phyloP scores from a whole-genome alignment of 179 eudicot genomes.

The Actinidia arguta region DNA sequence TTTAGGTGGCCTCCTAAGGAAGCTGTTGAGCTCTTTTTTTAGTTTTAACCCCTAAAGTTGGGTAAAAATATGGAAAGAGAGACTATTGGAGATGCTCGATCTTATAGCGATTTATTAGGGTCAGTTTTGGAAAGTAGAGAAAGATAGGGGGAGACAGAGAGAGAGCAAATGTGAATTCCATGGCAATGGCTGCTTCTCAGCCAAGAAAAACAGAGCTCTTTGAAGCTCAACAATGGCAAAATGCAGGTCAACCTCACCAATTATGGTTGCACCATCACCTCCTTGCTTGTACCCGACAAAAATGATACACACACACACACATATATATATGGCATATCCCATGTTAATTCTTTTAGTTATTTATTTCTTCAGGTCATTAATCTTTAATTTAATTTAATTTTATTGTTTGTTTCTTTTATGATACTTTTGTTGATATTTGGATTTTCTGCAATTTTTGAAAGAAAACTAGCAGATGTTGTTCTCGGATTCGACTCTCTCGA shows the following conservation, averaged over 20 bases:
- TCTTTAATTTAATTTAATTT: no score
- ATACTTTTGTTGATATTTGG: constrained; percentile 15
- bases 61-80: no score
- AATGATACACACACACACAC: constrained; percentile 52
- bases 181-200: constrained; percentile 48
- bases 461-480: constrained; percentile 91
- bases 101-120: no score
- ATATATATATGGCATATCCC: neutral
- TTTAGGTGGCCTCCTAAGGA: no score
- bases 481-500: constrained; percentile 93
- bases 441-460: constrained; percentile 35
- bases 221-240: constrained; percentile 90
- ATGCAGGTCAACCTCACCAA: constrained; percentile 77
- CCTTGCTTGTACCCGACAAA: constrained; percentile 79
- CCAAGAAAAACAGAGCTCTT: constrained; percentile 61
- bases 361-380: no score
- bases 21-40: no score
- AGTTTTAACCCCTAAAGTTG: no score
- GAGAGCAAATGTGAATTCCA: constrained; percentile 11
- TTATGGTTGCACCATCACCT: constrained; percentile 90
- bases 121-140: no score
- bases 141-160: no score
- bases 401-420: neutral
- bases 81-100: no score
- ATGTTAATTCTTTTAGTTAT: no score